These are phyloP conservation scores for Pseudovirgaria hyperparasitica DNA, from an alignment of 2,329 filamentous ascomycete species.

Conservation along the genomic window DNA sequence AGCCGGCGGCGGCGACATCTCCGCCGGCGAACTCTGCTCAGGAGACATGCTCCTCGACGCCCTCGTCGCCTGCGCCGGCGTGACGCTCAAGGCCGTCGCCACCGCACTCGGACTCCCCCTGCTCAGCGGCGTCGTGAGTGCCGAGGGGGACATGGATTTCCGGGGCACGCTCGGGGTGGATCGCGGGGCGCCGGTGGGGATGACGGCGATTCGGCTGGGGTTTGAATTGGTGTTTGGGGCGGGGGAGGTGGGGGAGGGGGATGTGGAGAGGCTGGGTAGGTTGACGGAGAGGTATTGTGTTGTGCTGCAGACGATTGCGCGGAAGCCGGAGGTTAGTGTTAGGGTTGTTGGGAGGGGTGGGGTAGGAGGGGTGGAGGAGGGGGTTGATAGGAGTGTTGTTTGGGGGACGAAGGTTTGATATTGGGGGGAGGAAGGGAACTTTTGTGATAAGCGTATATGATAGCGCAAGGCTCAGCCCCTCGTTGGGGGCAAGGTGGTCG, in stretches of 20 bases:
- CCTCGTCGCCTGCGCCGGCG: slow-evolving; percentile 37
- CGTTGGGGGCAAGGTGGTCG: no score
- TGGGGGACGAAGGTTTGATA: slow-evolving; percentile 5
- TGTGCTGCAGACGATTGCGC: slow-evolving; percentile 19
- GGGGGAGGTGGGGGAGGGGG: slow-evolving; percentile 28
- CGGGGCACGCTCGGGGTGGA: slow-evolving; percentile 37
- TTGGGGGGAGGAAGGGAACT: no score
- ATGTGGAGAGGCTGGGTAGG: slow-evolving; percentile 33
- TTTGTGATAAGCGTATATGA: no score
- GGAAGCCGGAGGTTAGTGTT: slow-evolving; percentile 18
- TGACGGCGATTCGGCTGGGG: slow-evolving; percentile 31
- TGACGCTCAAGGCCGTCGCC: slow-evolving; percentile 38
- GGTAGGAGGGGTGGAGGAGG: slow-evolving; percentile 9
- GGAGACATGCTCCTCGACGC: slow-evolving; percentile 39
- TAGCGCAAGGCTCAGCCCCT: no score
- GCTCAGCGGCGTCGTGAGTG: slow-evolving; percentile 27
- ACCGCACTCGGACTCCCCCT: slow-evolving; percentile 34
- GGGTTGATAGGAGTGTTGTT: slow-evolving; percentile 10
- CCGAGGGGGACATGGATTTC: slow-evolving; percentile 37
- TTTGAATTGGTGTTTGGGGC: slow-evolving; percentile 30
- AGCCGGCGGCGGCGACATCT: slow-evolving; percentile 32
- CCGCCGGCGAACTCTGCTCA: slow-evolving; percentile 35
- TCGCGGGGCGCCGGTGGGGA: slow-evolving; percentile 32
- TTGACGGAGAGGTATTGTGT: slow-evolving; percentile 39
- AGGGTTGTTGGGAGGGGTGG: slow-evolving; percentile 12